Base-by-base conservation (phyloP, 768 basidiomycete species). In the Rhodotorula diobovata region DNA sequence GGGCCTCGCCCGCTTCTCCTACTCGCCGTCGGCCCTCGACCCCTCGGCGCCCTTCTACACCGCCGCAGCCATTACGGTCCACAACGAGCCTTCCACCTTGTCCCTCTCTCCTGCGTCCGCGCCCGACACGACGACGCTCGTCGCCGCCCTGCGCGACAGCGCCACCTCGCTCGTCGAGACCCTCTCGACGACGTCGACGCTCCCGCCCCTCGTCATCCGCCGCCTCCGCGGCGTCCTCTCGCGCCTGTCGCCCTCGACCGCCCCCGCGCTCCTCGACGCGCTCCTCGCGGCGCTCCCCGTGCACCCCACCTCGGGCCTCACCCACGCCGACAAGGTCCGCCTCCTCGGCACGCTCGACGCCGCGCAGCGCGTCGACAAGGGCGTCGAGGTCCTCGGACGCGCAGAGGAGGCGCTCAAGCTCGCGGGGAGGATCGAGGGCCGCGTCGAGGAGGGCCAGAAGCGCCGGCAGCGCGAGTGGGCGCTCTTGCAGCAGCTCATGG, bases 261-360 rank as follows among this genome's bases (percentile, higher is more conserved):
- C 76, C 5, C 55, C 71, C 0, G 39, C 79, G 15, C 61, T 80
- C n/a, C 61, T 77, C 35, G 80, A 81, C 73, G 65, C 77, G 14
- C 61, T 80, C 2, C 71, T 78, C 28, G 76, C 75, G 34, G 53
- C 60, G 0, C 53, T 75, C 35, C 65, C 65, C 37, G 12, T 35
- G 9, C 34, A 25, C 41, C 5, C 66, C 14, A 57, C 78, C 1
- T 66, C 77, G 1, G 73, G 73, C 12, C 55, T 80, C 28, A 71
- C 70, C 5, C 77, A 78, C 77, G 73, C 77, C 41, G 61, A 66
- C 34, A 72, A 77, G 46, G 77, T 78, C 34, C 73, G 76, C 37
- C 35, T 80, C 28, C 64, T 81, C n/a, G 48, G 48, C 11, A 71
- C 75, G 21, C 61, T 76, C 35, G 57, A 66, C 14, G 77, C 75